Conservation (phyloP, 805 yeast species). For the Schwanniomyces pseudopolymorphus region DNA sequence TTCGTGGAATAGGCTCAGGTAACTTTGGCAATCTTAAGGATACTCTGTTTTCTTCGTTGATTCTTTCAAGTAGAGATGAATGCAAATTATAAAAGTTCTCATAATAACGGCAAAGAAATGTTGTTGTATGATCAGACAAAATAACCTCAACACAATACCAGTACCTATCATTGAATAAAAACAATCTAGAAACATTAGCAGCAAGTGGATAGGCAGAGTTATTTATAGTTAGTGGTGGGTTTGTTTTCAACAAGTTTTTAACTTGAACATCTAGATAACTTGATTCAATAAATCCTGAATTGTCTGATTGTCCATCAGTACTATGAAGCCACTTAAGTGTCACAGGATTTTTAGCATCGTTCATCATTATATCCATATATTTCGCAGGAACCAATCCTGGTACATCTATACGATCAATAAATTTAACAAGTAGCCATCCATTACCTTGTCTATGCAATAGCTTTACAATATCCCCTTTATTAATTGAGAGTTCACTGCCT, state of each 20-base stretch:
- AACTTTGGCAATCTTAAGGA: constrained; percentile 22
- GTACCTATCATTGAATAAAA: constrained; percentile 21
- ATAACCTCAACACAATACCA: constrained; percentile 36
- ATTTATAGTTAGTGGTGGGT: constrained; percentile 26
- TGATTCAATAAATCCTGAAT: constrained; percentile 14
- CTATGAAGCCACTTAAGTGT: constrained; percentile 35
- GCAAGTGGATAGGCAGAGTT: constrained; percentile 31
- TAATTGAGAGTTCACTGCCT: constrained; percentile 43
- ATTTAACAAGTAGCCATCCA: constrained; percentile 59
- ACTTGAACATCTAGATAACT: constrained; percentile 28
- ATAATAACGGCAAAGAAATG: constrained; percentile 30
- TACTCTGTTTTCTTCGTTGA: not conserved
- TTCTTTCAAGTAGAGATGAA: constrained; percentile 10
- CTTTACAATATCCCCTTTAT: constrained; percentile 53
- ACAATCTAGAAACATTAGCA: constrained; percentile 28
- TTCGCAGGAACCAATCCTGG: constrained; percentile 56
- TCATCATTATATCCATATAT: constrained; percentile 47
- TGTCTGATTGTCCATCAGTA: not conserved
- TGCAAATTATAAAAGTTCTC: constrained; percentile 40
- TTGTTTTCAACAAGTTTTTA: constrained; percentile 14
- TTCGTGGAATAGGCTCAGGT: constrained; percentile 26
- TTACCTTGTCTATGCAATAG: constrained; percentile 46
- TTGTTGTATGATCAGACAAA: constrained; percentile 14
- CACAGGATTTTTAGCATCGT: constrained; percentile 38
- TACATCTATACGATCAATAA: constrained; percentile 44